Base-by-base conservation (phyloP, 176 grass and related monocot genomes). In the Carex myosuroides region DNA sequence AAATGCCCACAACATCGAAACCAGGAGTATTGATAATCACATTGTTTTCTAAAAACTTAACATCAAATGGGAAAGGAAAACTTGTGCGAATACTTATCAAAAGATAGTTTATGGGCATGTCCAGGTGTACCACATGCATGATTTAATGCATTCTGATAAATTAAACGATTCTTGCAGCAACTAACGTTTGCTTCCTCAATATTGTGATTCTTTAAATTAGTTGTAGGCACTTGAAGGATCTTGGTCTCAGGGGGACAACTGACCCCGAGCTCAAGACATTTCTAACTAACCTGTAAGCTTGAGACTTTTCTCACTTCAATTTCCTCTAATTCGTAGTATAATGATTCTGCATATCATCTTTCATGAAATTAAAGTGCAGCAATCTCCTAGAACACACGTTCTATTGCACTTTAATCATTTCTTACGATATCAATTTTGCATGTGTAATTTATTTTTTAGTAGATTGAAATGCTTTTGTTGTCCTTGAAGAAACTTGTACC, bases 201-300 rank as follows among this genome's bases (percentile, higher is more conserved):
- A 26, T 18, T 85, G n/a, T 64, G 29, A 37, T 85, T 62, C 21
- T 33, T 46, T n/a, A 69, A 80, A 30, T 71, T 75, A 58, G n/a
- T 26, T 86, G 84, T 72, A 94, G 94, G 94, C 85, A 64, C 66
- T 73, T 91, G 57, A 74, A 83, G 74, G 89, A 90, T 94, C 91
- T 92, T 89, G 82, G 72, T 92, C 84, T 94, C 24, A 89, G 81
- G 35, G 88, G 88, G 2, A 30, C 71, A 29, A 61, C 91, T 61
- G 14, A 86, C 66, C 67, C 82, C 53, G 86, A 90, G 79, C 33
- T 92, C 58, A 88, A 87, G 50, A 73, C 35, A 55, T 58, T 79
- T 60, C 75, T 91, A 67, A 61, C 22, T 44, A 76, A 74, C 84
- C 29, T 90, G 94, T 97, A 89, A 97, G 88, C 61, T 79, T 85